Percentiles rank a stretch among this genome's conserved stretches.
These are phyloP conservation scores for Picea glauca DNA, from an alignment of 75 land plant species.

Conservation along the genomic window DNA sequence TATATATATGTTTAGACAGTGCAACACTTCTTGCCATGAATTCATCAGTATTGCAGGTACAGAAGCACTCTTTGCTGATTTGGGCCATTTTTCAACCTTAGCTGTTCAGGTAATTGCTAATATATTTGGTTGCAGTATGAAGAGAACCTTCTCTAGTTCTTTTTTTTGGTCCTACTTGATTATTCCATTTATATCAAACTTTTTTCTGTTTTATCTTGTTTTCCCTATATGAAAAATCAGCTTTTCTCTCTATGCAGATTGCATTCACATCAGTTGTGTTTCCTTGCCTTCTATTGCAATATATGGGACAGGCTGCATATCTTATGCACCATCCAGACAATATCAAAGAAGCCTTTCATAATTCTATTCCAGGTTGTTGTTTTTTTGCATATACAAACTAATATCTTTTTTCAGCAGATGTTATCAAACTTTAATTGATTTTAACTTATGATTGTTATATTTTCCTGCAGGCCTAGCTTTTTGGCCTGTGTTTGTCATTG, in stretches of 20 bases:
- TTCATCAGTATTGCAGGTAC: slow-evolving; percentile 33
- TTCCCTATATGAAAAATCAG: neutral
- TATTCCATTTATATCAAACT: neutral
- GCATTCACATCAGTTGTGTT: slow-evolving; percentile 73
- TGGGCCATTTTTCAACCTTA: slow-evolving; percentile 34
- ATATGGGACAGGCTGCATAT: slow-evolving; percentile 64
- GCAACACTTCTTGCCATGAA: slow-evolving; percentile 11
- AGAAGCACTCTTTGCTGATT: slow-evolving; percentile 61
- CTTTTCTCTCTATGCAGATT: slow-evolving; percentile 42
- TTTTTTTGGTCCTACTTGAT: too few relatives aligned
- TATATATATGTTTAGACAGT: neutral
- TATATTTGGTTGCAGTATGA: neutral
- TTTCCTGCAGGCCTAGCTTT: too few relatives aligned
- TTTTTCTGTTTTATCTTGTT: neutral
- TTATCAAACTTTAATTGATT: neutral
- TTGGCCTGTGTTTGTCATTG: too few relatives aligned
- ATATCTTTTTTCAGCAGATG: neutral
- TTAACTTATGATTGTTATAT: too few relatives aligned
- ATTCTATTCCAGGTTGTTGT: too few relatives aligned
- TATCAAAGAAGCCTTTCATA: too few relatives aligned
- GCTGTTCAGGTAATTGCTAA: slow-evolving; percentile 17
- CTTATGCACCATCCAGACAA: neutral
- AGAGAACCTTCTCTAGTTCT: neutral
- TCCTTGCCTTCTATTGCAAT: slow-evolving; percentile 79
- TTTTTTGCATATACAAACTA: too few relatives aligned